These are phyloP conservation scores for Cryphonectria japonica DNA, from an alignment of 2,329 filamentous ascomycete species.

Conservation along the genomic window DNA sequence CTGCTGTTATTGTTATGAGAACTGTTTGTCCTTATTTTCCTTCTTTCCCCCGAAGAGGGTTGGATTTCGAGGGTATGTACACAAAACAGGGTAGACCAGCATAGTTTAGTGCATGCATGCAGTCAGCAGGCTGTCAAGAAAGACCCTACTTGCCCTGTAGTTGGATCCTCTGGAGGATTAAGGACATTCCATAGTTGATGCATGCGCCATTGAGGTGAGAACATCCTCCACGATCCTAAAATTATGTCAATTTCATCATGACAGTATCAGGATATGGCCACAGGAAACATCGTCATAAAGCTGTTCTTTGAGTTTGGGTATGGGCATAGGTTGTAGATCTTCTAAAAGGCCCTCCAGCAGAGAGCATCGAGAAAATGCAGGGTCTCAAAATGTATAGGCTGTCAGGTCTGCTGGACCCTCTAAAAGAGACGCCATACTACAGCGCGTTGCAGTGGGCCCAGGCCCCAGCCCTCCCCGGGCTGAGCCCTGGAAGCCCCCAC, in stretches of 20 bases:
- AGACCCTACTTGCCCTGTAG: not conserved
- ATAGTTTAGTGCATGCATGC: not conserved
- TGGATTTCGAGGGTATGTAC: no score
- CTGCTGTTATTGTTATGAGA: no score
- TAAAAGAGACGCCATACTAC: not conserved
- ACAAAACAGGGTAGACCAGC: no score
- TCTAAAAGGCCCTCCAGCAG: not conserved
- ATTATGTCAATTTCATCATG: not conserved
- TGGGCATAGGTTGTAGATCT: not conserved
- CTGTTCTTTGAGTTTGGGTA: no score
- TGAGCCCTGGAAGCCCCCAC: conserved; percentile 6
- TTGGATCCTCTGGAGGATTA: not conserved
- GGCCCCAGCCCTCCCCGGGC: not conserved
- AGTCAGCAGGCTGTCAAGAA: not conserved
- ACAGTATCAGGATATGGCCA: not conserved
- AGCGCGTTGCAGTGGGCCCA: not conserved
- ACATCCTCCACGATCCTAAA: conserved; percentile 3
- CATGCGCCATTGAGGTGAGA: not conserved
- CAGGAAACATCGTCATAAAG: no score
- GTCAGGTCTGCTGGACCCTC: not conserved
- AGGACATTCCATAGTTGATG: not conserved
- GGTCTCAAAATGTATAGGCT: not conserved
- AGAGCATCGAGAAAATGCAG: no score
- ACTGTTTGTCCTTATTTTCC: no score
- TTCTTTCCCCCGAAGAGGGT: no score